These are phyloP conservation scores for Noccaea bulbosa DNA, from an alignment of 345 rosid species.

Conservation along the genomic window DNA sequence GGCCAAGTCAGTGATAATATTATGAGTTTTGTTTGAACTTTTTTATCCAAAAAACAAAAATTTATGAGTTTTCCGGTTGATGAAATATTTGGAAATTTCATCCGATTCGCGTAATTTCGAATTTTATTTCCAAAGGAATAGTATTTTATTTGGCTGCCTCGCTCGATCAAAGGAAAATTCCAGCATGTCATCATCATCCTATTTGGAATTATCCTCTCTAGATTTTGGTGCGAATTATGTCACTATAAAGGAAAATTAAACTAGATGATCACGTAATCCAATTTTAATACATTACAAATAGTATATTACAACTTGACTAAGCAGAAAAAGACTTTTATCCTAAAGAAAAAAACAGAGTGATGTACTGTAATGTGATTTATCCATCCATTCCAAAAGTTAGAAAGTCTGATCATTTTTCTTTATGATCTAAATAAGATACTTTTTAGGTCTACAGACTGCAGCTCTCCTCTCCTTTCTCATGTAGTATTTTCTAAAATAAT, in stretches of 20 bases:
- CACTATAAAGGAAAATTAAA: background rate
- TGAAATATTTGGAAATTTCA: background rate
- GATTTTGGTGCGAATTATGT: background rate
- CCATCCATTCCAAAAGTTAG: background rate
- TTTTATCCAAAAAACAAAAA: background rate
- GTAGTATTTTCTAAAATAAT: background rate
- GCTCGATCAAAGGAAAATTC: background rate
- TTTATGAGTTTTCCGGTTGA: background rate
- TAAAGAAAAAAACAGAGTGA: background rate
- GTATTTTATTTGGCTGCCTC: background rate
- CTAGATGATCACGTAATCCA: constrained; percentile 9
- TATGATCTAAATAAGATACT: background rate
- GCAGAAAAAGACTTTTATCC: background rate
- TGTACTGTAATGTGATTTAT: background rate
- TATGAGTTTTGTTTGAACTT: too few relatives aligned
- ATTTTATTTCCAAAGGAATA: too few relatives aligned
- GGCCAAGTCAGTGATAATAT: too few relatives aligned
- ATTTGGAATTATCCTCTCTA: background rate
- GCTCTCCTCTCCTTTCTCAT: background rate
- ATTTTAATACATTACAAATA: background rate
- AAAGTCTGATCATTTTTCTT: background rate
- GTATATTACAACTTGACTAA: background rate
- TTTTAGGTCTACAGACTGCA: background rate
- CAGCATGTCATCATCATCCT: background rate
- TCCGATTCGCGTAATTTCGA: background rate